Evolutionary conservation across 1,284 basidiomycete genomes (phyloP), one percentile per base, ranked within the genome.

Genomic region (Ganoderma resinaceum): DNA sequence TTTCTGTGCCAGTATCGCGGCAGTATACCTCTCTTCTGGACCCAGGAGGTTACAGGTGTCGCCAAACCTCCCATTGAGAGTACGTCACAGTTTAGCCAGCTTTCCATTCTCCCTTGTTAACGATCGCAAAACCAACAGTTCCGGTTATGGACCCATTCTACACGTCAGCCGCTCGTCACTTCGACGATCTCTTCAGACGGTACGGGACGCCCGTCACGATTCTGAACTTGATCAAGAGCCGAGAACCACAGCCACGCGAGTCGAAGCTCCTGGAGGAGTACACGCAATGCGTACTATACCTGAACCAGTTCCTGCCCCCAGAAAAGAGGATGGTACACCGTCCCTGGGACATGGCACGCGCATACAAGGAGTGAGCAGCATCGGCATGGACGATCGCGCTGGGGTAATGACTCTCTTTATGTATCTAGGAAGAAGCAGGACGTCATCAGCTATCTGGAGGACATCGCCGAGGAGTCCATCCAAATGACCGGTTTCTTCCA

Each of bases 81-180:
- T 96, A 69, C 74, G 93, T 83, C 1, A 35, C 35, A n/a, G 1
- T 20, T 33, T 5, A 37, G 14, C 11, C 23, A 12, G 23, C 14
- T 4, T 33, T 46, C 26, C 20, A 5, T 20, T 52, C 63, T 23
- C 11, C 70, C 65, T 35, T 38, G 9, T 46, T 58, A 11, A 52
- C 26, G n/a, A 29, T 6, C 11, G 14, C 46, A 6, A 7, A 20
- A 1, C 6, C 37, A 16, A 20, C 73, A 98, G 96, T 98, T 75
- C 96, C 91, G 66, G 91, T 99, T 38, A 92, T 97, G 65, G 98
- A 99, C 77, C 98, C 98, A 0, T 99, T 96, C 82, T 99, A 95
- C 79, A 91, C 93, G 0, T 94, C 97, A 0, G 98, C 97, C 0
- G 92, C 97, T 6, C 87, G 91, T 42, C 98, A 99, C 79, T 99